Evolutionary conservation across 2,329 filamentous ascomycete species (phyloP).

Genomic region (Aspergillus floridensis): DNA sequence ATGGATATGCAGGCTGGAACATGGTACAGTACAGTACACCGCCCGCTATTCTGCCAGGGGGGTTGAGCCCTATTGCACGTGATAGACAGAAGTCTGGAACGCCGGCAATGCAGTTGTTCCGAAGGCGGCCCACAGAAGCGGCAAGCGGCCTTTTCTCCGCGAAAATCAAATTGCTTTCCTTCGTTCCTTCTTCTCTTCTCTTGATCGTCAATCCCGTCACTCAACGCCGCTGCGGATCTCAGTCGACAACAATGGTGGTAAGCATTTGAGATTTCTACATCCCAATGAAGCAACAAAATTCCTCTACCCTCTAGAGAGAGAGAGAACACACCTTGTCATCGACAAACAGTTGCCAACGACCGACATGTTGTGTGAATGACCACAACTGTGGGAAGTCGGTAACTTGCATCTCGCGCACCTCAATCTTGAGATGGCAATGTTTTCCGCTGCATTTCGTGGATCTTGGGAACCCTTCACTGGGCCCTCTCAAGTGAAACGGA

Average conservation of each 20-base stretch:
- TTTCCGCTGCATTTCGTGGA: constrained; percentile 33
- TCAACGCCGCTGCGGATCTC: constrained; percentile 50
- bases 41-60: constrained; percentile 9
- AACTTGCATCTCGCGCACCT: constrained; percentile 22
- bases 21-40: too few relatives aligned
- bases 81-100: neutral
- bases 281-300: neutral
- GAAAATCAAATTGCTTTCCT: constrained; percentile 14
- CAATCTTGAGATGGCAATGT: constrained; percentile 27
- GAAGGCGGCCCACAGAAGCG: constrained; percentile 36
- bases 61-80: constrained; percentile 20
- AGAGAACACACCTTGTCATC: constrained; percentile 17
- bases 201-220: constrained; percentile 45
- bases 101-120: constrained; percentile 18
- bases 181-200: constrained; percentile 26
- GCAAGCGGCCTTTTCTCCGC: constrained; percentile 22
- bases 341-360: constrained; percentile 35
- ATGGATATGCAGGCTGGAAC: too few relatives aligned
- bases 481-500: constrained; percentile 21
- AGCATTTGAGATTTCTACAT: constrained; percentile 52
- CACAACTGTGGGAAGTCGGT: constrained; percentile 15
- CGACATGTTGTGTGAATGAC: constrained; percentile 35
- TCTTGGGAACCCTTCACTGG: constrained; percentile 29
- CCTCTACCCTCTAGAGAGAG: neutral
- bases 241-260: constrained; percentile 59